phyloP scores from a whole-genome alignment of 257 asterid species.

The Salvia hispanica region DNA sequence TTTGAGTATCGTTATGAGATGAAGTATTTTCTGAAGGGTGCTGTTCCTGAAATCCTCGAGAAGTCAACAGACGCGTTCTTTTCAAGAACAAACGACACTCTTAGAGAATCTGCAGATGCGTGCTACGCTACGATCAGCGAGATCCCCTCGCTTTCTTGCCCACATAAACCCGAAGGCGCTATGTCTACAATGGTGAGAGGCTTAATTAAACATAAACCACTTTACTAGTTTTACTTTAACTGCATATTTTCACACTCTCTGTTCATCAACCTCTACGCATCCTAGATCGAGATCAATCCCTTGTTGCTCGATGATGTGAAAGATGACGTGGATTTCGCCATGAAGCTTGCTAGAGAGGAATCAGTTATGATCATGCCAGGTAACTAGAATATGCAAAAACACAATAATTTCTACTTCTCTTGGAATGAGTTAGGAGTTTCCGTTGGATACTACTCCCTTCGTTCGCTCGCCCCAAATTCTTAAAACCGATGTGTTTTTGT shows the following conservation, averaged over 20 bases:
- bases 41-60: slow-evolving; percentile 58
- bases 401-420: background rate
- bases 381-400: slow-evolving; percentile 3
- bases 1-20: background rate
- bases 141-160: slow-evolving; percentile 55
- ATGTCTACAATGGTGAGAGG: slow-evolving; percentile 65
- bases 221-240: background rate
- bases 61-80: slow-evolving; percentile 52
- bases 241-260: background rate
- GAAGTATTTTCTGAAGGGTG: slow-evolving; percentile 46
- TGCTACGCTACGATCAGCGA: slow-evolving; percentile 44
- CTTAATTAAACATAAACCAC: background rate
- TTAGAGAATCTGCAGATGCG: slow-evolving; percentile 56
- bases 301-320: slow-evolving; percentile 44
- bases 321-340: slow-evolving; percentile 61
- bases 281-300: slow-evolving; percentile 55
- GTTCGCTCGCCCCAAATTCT: too few species aligned
- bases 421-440: background rate
- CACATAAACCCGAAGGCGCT: slow-evolving; percentile 69
- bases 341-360: slow-evolving; percentile 68
- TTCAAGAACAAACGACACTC: slow-evolving; percentile 41
- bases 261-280: background rate
- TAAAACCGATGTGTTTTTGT: background rate
- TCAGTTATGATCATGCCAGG: slow-evolving; percentile 67
- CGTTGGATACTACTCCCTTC: too few species aligned